Base-by-base conservation (phyloP, 108 stramenopile species). In the Schizochytrium sp. region DNA sequence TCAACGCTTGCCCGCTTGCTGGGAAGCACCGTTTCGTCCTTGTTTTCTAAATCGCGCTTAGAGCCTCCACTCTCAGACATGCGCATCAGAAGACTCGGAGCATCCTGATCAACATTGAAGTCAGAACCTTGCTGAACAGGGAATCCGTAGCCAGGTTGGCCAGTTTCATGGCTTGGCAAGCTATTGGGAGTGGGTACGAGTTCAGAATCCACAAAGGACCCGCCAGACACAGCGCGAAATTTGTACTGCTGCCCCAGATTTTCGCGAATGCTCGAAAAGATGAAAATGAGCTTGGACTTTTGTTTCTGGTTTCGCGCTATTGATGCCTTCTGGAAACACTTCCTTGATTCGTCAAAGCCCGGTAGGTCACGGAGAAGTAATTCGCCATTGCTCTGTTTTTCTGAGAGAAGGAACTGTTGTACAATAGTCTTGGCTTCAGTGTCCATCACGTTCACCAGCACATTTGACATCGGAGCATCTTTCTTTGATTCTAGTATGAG, bases 141-240 rank as follows among this genome's bases (percentile, higher is more conserved):
- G 28, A 28, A 28, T 28, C 28, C 28, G 28, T 28, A 28, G 28
- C 28, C 28, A 28, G 28, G 28, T 28, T 28, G 28, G 28, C 28
- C 28, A 28, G 28, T 28, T 28, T 28, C 28, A 28, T 28, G 28
- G 28, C 28, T 0, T 28, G 28, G 28, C 28, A 28, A 28, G 28
- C 28, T 28, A 28, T 28, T 28, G 28, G 28, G 28, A 28, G 28
- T 69, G 10, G 64, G 64, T 38, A 69, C 64, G 42, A 69, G 64
- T 7, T 44, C 64, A 38, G 64, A 69, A 44, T 69, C 64, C 8
- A 69, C 64, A 69, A 69, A 69, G 64, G 64, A 69, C 28, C 64
- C 64, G 0, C 44, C 28, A 44, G 42, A 69, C 10, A 69, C 64
- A 0, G 64, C 64, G 0, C 64, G 64, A 15, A 69, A 69, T 15